Conservation (phyloP, 768 basidiomycete genomes). For the Mycena polygramma region DNA sequence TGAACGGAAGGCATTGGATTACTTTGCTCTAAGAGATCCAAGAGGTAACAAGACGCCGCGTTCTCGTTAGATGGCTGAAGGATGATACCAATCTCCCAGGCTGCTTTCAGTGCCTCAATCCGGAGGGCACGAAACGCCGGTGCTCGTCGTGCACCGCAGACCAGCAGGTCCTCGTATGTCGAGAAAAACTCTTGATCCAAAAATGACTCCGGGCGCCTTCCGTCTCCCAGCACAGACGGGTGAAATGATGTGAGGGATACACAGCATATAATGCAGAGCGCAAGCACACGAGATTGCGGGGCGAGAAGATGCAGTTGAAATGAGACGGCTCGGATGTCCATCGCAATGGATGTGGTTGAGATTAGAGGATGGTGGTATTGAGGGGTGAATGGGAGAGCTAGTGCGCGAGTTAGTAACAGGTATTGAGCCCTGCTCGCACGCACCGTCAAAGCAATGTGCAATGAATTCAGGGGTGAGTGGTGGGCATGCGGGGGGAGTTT, state of each 20-base stretch:
- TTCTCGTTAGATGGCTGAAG: slow-evolving; percentile 29
- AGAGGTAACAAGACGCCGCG: slow-evolving; percentile 25
- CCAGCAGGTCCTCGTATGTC: background rate
- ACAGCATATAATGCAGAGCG: slow-evolving; percentile 19
- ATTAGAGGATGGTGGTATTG: slow-evolving; percentile 22
- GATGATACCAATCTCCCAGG: slow-evolving; percentile 19
- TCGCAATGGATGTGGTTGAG: background rate
- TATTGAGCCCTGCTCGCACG: background rate
- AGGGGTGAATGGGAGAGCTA: slow-evolving; percentile 7
- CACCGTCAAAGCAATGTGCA: slow-evolving; percentile 26
- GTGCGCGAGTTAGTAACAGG: background rate
- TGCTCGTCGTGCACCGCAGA: slow-evolving; percentile 12
- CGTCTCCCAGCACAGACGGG: slow-evolving; percentile 6
- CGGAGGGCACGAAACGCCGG: slow-evolving; percentile 10
- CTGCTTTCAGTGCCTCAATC: slow-evolving; percentile 16
- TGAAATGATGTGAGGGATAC: slow-evolving; percentile 8
- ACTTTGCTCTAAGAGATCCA: slow-evolving; percentile 25
- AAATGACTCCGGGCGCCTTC: slow-evolving; percentile 21
- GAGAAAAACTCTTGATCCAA: slow-evolving; percentile 1
- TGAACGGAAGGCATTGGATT: background rate
- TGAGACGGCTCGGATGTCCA: background rate
- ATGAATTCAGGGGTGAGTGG: slow-evolving; percentile 27
- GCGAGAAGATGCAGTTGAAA: slow-evolving; percentile 24
- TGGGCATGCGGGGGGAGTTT: slow-evolving; percentile 2
- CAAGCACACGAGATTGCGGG: slow-evolving; percentile 21